These are phyloP conservation scores for Echites panduratus DNA, from an alignment of 257 asterid species.

Conservation along the genomic window DNA sequence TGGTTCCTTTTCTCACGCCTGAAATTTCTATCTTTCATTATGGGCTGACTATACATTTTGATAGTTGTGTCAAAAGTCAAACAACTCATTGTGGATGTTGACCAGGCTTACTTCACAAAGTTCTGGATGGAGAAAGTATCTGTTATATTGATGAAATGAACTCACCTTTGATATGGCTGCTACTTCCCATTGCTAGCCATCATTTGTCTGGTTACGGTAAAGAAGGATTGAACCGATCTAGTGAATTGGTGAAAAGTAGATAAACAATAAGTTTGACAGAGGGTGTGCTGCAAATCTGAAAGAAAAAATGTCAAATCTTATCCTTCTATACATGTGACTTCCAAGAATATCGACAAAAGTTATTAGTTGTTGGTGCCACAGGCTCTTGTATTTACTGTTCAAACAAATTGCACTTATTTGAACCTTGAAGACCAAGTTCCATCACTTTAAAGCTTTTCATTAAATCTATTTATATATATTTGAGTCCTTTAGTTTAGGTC, in stretches of 20 bases:
- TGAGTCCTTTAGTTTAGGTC: no score
- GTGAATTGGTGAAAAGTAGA: neutral
- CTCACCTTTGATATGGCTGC: neutral
- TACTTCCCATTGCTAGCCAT: neutral
- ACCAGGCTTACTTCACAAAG: neutral
- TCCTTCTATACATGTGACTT: neutral
- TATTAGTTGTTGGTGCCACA: neutral
- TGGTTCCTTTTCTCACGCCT: neutral
- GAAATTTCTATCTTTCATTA: neutral
- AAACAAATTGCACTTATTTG: neutral
- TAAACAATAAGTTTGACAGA: neutral
- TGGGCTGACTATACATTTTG: neutral
- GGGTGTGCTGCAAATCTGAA: neutral
- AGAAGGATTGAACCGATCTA: neutral
- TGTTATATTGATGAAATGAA: neutral
- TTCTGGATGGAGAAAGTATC: neutral
- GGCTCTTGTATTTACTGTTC: neutral
- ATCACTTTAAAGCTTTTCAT: no score
- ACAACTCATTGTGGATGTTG: neutral
- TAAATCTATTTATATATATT: no score
- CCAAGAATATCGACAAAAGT: neutral
- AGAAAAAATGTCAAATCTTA: neutral
- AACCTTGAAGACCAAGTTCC: neutral
- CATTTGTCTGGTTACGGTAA: neutral
- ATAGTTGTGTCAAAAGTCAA: neutral